phyloP scores from a whole-genome alignment of 441 rosid species.

The Gossypium lobatum region DNA sequence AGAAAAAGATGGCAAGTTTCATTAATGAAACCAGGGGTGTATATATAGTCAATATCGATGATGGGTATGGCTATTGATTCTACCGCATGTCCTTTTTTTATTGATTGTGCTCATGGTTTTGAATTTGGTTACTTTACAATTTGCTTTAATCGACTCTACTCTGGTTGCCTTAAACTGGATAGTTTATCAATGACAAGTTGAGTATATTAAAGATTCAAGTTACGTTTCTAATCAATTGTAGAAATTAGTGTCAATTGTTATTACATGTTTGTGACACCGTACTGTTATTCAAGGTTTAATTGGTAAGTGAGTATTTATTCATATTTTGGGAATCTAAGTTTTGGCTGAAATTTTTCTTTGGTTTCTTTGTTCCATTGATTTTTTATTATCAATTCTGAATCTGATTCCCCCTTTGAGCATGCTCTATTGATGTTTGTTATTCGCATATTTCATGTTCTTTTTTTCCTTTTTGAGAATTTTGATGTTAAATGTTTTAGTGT shows the following conservation, averaged over 20 bases:
- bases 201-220: background rate
- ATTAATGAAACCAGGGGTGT: too few species aligned
- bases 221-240: background rate
- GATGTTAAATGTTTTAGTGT: too few species aligned
- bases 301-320: background rate
- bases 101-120: background rate
- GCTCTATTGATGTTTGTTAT: too few species aligned
- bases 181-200: background rate
- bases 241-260: background rate
- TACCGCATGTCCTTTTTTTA: background rate
- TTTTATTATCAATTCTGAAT: too few species aligned
- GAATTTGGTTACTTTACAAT: background rate
- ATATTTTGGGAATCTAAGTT: too few species aligned
- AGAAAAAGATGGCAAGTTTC: too few species aligned
- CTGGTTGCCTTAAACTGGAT: background rate
- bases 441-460: too few species aligned
- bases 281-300: background rate
- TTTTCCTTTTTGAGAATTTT: too few species aligned
- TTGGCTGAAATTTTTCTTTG: too few species aligned
- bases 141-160: background rate
- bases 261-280: background rate
- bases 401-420: too few species aligned
- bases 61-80: background rate
- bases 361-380: too few species aligned
- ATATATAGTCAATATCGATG: too few species aligned